Conservation (phyloP, 768 basidiomycete genomes). For the Rhizopogon vinicolor region DNA sequence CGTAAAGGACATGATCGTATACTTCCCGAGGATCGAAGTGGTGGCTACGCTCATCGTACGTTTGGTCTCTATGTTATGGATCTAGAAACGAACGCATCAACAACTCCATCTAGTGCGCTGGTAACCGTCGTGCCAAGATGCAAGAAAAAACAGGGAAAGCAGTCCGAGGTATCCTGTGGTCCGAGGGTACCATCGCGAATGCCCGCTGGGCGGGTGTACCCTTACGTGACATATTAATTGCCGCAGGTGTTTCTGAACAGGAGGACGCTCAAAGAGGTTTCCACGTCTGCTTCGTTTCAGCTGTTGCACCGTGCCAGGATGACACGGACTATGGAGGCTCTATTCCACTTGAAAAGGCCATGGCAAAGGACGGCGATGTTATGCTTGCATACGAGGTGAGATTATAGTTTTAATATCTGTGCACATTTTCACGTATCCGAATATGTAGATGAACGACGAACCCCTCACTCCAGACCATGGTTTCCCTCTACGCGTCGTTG, state of each 20-base stretch:
- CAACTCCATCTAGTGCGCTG: conserved; percentile 43
- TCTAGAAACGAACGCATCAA: not conserved
- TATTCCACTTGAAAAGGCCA: conserved; percentile 48
- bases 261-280: conserved; percentile 18
- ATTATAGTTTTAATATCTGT: not conserved
- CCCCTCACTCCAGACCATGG: conserved; percentile 57
- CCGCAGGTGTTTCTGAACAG: conserved; percentile 32
- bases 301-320: conserved; percentile 57
- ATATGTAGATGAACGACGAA: conserved; percentile 57
- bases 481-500: conserved; percentile 61
- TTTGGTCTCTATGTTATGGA: not conserved
- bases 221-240: conserved; percentile 50
- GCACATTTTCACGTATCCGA: not conserved
- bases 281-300: conserved; percentile 60
- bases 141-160: conserved; percentile 39
- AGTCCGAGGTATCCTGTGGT: conserved; percentile 60
- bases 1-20: conserved; percentile 16
- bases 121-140: conserved; percentile 67
- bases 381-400: conserved; percentile 59
- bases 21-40: conserved; percentile 24
- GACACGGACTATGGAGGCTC: conserved; percentile 62
- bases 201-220: conserved; percentile 61
- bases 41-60: conserved; percentile 55
- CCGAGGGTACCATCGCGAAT: conserved; percentile 67
- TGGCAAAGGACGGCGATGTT: conserved; percentile 43